Conservation (phyloP, 2,329 filamentous ascomycete genomes). For the Sclerotinia spermophila region DNA sequence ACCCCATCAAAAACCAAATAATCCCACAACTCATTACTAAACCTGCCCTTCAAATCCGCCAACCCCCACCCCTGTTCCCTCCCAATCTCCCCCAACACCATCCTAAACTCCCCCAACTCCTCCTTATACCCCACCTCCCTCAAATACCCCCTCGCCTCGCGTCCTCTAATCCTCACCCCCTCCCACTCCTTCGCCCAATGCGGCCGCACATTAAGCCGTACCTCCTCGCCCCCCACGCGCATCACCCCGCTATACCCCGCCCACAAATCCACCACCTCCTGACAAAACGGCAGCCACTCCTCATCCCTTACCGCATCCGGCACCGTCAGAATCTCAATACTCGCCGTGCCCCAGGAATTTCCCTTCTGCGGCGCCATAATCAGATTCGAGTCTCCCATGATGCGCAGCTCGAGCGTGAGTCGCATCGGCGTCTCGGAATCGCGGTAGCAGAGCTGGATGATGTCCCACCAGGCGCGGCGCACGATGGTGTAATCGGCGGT, state of each 20-base stretch:
- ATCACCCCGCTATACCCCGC: constrained; percentile 34
- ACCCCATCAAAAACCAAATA: constrained; percentile 16
- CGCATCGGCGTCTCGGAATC: constrained; percentile 41
- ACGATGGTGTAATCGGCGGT: constrained; percentile 42
- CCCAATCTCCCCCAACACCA: constrained; percentile 38
- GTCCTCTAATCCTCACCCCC: not conserved
- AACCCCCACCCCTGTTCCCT: constrained; percentile 40
- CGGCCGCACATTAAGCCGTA: constrained; percentile 31
- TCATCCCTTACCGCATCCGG: constrained; percentile 40
- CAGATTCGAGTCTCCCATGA: constrained; percentile 43
- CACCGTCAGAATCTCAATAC: constrained; percentile 44
- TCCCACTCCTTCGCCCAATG: constrained; percentile 47
- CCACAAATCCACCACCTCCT: constrained; percentile 44
- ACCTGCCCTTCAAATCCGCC: constrained; percentile 39
- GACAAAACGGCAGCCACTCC: constrained; percentile 42
- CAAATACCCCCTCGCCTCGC: not conserved
- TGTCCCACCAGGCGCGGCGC: constrained; percentile 49
- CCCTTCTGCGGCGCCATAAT: constrained; percentile 45
- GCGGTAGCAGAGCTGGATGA: constrained; percentile 44
- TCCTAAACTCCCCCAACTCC: not conserved
- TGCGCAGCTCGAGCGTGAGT: constrained; percentile 44
- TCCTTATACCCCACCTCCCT: not conserved
- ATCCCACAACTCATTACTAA: constrained; percentile 42
- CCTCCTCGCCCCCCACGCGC: constrained; percentile 28
- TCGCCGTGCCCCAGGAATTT: constrained; percentile 42